Conservation (phyloP, 1,284 basidiomycete genomes). For the Microbotryomycetes sp. region DNA sequence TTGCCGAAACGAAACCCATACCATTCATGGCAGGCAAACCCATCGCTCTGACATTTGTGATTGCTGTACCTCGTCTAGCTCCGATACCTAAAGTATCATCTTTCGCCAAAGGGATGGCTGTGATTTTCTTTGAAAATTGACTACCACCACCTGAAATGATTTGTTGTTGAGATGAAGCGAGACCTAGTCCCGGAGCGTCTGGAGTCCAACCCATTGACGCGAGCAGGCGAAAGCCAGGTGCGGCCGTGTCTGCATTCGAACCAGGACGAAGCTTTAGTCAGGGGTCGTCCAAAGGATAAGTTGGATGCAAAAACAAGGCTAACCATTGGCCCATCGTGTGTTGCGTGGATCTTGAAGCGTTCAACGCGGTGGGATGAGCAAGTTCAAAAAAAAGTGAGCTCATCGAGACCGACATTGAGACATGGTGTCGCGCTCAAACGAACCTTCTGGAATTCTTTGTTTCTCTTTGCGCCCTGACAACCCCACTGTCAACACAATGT, state of each 20-base stretch:
- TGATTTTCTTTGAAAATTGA: constrained; percentile 25
- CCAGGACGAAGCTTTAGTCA: not conserved
- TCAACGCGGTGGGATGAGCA: not conserved
- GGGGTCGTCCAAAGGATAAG: not conserved
- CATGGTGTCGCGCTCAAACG: not conserved
- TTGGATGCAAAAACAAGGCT: not conserved
- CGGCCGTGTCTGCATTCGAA: constrained; percentile 27
- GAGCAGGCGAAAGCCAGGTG: constrained; percentile 36
- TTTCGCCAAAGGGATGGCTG: constrained; percentile 30
- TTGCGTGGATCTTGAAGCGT: constrained; percentile 34
- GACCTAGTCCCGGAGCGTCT: constrained; percentile 21
- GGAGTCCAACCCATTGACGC: constrained; percentile 37
- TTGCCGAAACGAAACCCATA: constrained; percentile 19
- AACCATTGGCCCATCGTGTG: constrained; percentile 34
- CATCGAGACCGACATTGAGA: not conserved
- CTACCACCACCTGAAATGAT: constrained; percentile 25
- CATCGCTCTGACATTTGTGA: constrained; percentile 22
- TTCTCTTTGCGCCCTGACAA: constrained; percentile 26
- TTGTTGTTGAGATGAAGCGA: constrained; percentile 18
- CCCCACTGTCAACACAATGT: no score
- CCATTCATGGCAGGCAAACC: constrained; percentile 15
- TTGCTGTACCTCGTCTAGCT: constrained; percentile 17
- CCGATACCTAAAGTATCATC: constrained; percentile 33
- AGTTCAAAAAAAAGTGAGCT: not conserved
- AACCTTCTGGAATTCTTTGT: constrained; percentile 31